Conservation (phyloP, 441 rosid species). For the Theobroma grandiflorum region DNA sequence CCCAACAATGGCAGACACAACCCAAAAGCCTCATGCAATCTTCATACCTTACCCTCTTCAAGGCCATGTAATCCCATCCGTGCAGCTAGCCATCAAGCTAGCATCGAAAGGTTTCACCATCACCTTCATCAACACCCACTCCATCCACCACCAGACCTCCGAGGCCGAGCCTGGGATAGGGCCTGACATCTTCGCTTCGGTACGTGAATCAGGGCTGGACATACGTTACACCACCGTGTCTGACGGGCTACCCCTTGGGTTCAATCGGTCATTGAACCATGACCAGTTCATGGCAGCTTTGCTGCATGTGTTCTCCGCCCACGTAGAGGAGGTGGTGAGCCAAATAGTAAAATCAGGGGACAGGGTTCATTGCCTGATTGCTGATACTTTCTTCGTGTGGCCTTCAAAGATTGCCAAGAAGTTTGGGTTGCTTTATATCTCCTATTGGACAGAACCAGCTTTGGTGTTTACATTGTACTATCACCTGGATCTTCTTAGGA, state of each 20-base stretch:
- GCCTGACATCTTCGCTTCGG: constrained; percentile 49
- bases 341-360: constrained; percentile 39
- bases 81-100: constrained; percentile 65
- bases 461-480: constrained; percentile 62
- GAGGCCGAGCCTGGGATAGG: constrained; percentile 25
- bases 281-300: constrained; percentile 56
- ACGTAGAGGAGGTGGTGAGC: constrained; percentile 57
- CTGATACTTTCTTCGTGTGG: constrained; percentile 69
- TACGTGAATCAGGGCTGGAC: constrained; percentile 59
- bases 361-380: constrained; percentile 53
- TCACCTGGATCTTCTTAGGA: constrained; percentile 66
- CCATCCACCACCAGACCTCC: constrained; percentile 53
- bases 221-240: constrained; percentile 60
- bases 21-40: constrained; percentile 54
- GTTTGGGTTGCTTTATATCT: constrained; percentile 59
- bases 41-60: constrained; percentile 66
- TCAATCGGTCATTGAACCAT: constrained; percentile 60
- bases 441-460: constrained; percentile 82
- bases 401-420: constrained; percentile 61
- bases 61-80: constrained; percentile 67
- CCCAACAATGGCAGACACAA: constrained; percentile 33
- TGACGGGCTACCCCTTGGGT: constrained; percentile 64
- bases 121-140: constrained; percentile 62
- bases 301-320: constrained; percentile 53
- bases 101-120: constrained; percentile 69